Evolutionary conservation across 805 yeast species (phyloP).

Genomic region (Saturnispora kantuleensis): DNA sequence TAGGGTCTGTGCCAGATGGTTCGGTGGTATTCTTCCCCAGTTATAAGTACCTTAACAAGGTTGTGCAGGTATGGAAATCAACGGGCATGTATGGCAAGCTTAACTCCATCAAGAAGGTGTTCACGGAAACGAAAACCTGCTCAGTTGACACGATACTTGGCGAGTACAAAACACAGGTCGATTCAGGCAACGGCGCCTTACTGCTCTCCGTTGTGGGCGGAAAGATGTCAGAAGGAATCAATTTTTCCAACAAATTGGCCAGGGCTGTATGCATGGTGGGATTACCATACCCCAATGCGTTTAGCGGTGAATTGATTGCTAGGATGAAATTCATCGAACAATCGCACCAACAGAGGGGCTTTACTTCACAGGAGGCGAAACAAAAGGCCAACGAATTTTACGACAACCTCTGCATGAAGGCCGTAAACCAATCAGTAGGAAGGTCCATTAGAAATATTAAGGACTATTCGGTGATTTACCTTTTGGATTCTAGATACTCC

Average conservation of each 20-base stretch:
- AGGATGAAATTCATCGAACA: conserved; percentile 55
- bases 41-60: conserved; percentile 55
- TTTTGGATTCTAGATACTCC: conserved; percentile 57
- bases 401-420: conserved; percentile 81
- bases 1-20: conserved; percentile 53
- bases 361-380: conserved; percentile 35
- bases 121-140: conserved; percentile 43
- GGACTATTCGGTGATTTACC: conserved; percentile 69
- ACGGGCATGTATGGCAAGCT: conserved; percentile 26
- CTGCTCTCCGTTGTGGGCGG: conserved; percentile 88
- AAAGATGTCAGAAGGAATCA: conserved; percentile 85
- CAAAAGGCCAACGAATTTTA: conserved; percentile 47
- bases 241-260: conserved; percentile 81
- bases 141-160: conserved; percentile 37
- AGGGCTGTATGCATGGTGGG: conserved; percentile 83
- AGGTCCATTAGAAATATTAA: conserved; percentile 77
- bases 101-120: conserved; percentile 36
- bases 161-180: conserved; percentile 39
- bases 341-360: conserved; percentile 38
- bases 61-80: conserved; percentile 43
- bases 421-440: conserved; percentile 88
- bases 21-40: conserved; percentile 80
- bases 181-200: conserved; percentile 42
- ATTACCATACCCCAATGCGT: conserved; percentile 78
- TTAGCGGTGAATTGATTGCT: conserved; percentile 72